These are phyloP conservation scores for Fomes fomentarius DNA, from an alignment of 1,284 basidiomycete genomes.

Conservation along the genomic window DNA sequence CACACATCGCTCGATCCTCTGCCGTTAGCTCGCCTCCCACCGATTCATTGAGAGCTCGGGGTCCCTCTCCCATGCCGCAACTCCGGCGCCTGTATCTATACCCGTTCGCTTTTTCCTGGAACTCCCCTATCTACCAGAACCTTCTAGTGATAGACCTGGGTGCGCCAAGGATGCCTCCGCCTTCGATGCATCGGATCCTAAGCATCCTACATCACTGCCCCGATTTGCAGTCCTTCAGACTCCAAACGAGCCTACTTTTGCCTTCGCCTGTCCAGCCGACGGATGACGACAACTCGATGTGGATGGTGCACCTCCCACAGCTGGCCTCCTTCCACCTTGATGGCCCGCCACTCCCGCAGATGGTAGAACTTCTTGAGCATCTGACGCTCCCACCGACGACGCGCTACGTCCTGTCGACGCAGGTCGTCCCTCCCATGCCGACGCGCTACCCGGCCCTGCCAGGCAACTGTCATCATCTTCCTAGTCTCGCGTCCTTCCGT, in stretches of 20 bases:
- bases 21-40: neutral
- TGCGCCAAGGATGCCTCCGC: neutral
- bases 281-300: neutral
- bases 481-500: neutral
- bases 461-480: neutral
- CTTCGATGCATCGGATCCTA: neutral
- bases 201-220: neutral
- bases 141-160: neutral
- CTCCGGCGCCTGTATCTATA: neutral
- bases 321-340: neutral
- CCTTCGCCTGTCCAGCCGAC: neutral
- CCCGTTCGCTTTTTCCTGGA: neutral
- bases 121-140: neutral
- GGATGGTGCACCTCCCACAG: neutral
- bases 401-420: neutral
- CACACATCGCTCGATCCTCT: neutral
- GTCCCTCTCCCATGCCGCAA: neutral
- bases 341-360: neutral
- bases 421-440: neutral
- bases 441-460: neutral
- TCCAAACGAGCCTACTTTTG: neutral
- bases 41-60: neutral
- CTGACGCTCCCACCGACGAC: neutral
- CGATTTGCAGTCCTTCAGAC: neutral
- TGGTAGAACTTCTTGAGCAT: neutral